A percentile compares a stretch with the other conserved stretches of the same genome.
Conservation (phyloP, 768 basidiomycete genomes). For the Leccinum rimulosum region DNA sequence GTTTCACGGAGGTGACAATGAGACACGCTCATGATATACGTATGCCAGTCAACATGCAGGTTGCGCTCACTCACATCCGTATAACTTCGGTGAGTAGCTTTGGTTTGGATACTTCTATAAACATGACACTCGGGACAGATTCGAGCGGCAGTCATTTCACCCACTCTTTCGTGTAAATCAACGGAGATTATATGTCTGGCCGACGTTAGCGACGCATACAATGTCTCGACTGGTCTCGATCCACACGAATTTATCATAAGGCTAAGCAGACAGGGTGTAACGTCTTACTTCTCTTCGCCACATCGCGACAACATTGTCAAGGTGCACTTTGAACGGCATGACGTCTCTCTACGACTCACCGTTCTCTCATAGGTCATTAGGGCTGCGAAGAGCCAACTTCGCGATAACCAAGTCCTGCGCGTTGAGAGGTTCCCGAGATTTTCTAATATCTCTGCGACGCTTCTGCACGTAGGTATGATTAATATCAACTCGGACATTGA, state of each 20-base stretch:
- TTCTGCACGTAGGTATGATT: constrained; percentile 84
- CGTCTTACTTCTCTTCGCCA: constrained; percentile 73
- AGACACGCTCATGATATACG: constrained; percentile 62
- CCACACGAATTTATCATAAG: constrained; percentile 81
- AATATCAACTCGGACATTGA: constrained; percentile 74
- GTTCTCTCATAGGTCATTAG: constrained; percentile 55
- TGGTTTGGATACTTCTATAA: background rate
- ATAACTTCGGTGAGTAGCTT: constrained; percentile 64
- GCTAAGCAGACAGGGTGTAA: constrained; percentile 64
- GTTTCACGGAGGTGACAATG: constrained; percentile 65
- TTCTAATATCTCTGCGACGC: constrained; percentile 80
- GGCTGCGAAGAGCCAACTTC: constrained; percentile 68
- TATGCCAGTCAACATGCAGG: constrained; percentile 66
- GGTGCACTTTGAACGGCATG: constrained; percentile 35
- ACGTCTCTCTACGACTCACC: background rate
- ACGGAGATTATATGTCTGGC: constrained; percentile 78
- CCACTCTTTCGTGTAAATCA: constrained; percentile 66
- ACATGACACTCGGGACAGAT: constrained; percentile 38
- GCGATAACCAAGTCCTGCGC: constrained; percentile 48
- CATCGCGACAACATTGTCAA: constrained; percentile 72
- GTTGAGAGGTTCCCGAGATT: constrained; percentile 72
- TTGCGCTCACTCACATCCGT: constrained; percentile 69
- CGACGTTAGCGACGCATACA: constrained; percentile 87
- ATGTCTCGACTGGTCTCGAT: constrained; percentile 74
- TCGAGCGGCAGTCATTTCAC: constrained; percentile 70